Evolutionary conservation across 1,284 basidiomycete species (phyloP).

Genomic region (Rhodofomes roseus): DNA sequence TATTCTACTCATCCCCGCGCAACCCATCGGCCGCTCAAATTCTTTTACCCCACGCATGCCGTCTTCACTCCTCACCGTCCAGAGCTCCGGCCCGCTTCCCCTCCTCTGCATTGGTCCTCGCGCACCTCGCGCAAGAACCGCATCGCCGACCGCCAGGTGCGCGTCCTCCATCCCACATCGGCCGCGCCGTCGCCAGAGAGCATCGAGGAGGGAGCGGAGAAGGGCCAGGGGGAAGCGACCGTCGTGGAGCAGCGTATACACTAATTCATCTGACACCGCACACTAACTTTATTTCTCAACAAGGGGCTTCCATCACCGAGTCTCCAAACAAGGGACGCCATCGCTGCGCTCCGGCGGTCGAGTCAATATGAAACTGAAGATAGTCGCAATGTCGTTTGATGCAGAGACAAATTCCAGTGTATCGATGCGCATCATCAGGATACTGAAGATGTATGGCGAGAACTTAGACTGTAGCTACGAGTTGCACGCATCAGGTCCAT

Average conservation of each 20-base stretch:
- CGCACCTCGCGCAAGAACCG: slow-evolving; percentile 19
- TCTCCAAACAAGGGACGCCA: too few species aligned
- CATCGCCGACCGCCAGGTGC: slow-evolving; percentile 12
- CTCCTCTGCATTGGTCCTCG: slow-evolving; percentile 13
- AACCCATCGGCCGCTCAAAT: background rate
- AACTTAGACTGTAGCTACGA: too few species aligned
- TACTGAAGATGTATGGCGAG: too few species aligned
- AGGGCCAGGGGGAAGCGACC: background rate
- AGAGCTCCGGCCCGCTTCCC: background rate
- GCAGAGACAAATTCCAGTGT: too few species aligned
- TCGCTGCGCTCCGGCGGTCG: too few species aligned
- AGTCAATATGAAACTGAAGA: too few species aligned
- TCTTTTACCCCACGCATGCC: background rate
- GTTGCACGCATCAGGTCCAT: too few species aligned
- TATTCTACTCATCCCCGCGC: background rate
- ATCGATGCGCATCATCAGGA: too few species aligned
- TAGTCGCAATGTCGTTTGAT: slow-evolving; percentile 28
- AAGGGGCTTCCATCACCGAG: too few species aligned
- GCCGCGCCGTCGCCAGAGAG: background rate
- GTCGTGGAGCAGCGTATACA: slow-evolving; percentile 17
- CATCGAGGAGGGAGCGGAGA: background rate
- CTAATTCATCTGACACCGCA: too few species aligned
- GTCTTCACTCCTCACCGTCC: background rate
- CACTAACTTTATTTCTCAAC: too few species aligned
- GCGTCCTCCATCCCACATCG: slow-evolving; percentile 5